Base-by-base conservation (phyloP, 1,284 basidiomycete genomes). In the Trametes versicolor region DNA sequence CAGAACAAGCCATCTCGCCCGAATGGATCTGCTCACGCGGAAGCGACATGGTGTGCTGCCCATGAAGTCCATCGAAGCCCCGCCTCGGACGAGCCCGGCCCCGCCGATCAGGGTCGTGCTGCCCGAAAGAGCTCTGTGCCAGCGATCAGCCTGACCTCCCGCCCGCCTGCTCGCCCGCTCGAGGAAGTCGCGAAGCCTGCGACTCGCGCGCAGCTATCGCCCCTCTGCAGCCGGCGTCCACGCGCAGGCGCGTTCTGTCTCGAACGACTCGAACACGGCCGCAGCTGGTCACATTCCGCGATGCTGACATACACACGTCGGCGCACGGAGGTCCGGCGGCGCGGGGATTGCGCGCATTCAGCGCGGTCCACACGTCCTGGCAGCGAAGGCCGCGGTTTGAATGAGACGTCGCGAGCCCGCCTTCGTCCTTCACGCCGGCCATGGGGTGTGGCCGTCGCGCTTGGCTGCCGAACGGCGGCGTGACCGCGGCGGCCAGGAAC, bases 21-120 rank as follows among this genome's bases (percentile, higher is more conserved):
- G n/a, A 43, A 43, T n/a, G 48, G 58, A 60, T 60, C 58, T 60
- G 58, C 58, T 58, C 57, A 58, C 57, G 57, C 57, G 57, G 48
- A 58, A 58, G 57, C 47, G 23, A 32, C 21, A 50, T 49, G 47
- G 48, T 23, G 48, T 5, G 58, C 52, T 39, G 52, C 52, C 52
- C n/a, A 12, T 13, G 32, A 52, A 39, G 48, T 19, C 19, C 29
- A 13, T 23, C 32, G 53, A 36, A 58, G 45, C 59, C 25, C 48
- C 34, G 34, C 52, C 53, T 27, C 60, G 58, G 51, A 45, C 58
- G 54, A 34, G 58, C 52, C 62, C 64, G 51, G 51, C 41, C 57
- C 67, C 67, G 67, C 64, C 67, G 67, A 69, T 69, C 67, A 69
- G 67, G 67, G 67, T 52, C 64, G 60, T 15, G 37, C 32, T 60